These are phyloP conservation scores for Kwoniella sp. DNA, from an alignment of 768 basidiomycete genomes.

Conservation along the genomic window DNA sequence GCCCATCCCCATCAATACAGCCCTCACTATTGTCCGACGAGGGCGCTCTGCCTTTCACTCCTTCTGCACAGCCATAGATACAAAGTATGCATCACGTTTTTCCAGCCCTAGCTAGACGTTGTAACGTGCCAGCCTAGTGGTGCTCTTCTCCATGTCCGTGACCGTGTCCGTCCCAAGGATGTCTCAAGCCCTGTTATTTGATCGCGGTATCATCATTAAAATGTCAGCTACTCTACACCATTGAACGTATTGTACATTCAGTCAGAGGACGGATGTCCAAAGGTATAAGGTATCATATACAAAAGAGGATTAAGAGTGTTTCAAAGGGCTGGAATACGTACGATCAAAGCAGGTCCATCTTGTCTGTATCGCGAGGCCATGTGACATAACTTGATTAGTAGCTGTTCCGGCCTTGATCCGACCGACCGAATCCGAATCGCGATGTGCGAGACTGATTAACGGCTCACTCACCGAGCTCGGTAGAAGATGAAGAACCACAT, in stretches of 20 bases:
- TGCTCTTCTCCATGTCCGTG: conserved; percentile 57
- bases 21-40: no score
- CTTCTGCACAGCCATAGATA: not conserved
- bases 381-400: not conserved
- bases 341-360: conserved; percentile 74
- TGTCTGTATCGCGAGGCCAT: conserved; percentile 60
- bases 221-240: no score
- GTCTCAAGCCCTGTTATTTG: conserved; percentile 55
- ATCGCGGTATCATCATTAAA: no score
- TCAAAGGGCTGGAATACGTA: no score
- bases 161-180: conserved; percentile 69
- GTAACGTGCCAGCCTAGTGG: no score
- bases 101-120: no score
- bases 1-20: no score
- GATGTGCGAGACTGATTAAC: not conserved
- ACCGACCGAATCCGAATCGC: not conserved
- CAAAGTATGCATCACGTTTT: not conserved
- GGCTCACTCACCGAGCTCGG: conserved; percentile 74
- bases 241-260: no score
- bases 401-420: no score
- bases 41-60: not conserved
- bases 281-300: no score
- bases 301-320: no score
- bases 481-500: conserved; percentile 99
- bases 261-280: no score